phyloP scores from a whole-genome alignment of 2,329 filamentous ascomycete genomes.

The Rachicladosporium sp. region DNA sequence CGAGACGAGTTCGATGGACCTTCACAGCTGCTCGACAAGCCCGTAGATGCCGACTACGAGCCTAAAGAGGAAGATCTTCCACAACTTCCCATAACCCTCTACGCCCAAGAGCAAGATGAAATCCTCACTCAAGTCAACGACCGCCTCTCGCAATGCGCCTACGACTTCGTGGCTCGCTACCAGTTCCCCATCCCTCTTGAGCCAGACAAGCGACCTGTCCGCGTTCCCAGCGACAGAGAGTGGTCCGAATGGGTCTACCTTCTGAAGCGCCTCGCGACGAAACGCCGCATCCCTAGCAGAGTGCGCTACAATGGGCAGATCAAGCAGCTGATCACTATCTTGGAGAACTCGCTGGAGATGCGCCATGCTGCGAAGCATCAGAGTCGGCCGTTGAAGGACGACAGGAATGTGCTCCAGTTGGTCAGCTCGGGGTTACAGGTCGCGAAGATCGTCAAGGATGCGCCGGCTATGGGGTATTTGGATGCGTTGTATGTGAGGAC shows the following conservation, averaged over 20 bases:
- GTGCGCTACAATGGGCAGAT: conserved; percentile 80
- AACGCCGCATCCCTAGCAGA: conserved; percentile 69
- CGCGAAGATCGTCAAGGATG: conserved; percentile 75
- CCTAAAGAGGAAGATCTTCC: conserved; percentile 70
- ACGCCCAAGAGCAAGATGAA: conserved; percentile 72
- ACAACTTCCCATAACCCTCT: conserved; percentile 68
- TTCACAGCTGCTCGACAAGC: conserved; percentile 66
- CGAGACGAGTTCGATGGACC: conserved; percentile 84
- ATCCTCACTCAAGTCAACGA: conserved; percentile 74
- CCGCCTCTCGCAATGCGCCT: conserved; percentile 71
- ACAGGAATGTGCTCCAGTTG: conserved; percentile 76
- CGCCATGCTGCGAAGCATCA: conserved; percentile 74
- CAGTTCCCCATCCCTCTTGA: conserved; percentile 80
- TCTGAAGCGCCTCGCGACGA: conserved; percentile 72
- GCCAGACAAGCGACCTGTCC: conserved; percentile 66
- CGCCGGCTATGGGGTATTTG: conserved; percentile 69
- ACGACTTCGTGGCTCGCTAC: conserved; percentile 83
- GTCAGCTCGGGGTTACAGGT: conserved; percentile 81
- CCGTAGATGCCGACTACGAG: conserved; percentile 57
- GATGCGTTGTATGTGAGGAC: conserved; percentile 73
- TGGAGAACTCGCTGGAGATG: conserved; percentile 84
- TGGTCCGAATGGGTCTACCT: conserved; percentile 91
- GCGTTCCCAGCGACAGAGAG: conserved; percentile 63
- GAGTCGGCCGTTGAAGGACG: conserved; percentile 71
- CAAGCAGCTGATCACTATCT: conserved; percentile 77